Conservation (phyloP, 169 alveolate species). For the Eimeria acervulina region DNA sequence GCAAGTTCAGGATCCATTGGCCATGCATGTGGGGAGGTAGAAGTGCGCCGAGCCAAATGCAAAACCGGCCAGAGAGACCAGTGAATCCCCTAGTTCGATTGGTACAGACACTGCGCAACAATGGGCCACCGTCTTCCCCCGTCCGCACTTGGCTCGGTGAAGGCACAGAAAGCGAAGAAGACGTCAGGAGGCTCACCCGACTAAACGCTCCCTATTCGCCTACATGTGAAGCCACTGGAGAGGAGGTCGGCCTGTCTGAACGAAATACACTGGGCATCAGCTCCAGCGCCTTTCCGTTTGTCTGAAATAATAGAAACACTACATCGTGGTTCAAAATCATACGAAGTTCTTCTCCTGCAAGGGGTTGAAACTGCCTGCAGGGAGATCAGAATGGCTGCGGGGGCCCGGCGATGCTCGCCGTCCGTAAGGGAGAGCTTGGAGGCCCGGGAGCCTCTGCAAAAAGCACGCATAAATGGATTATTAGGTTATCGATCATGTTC, state of each 20-base stretch:
- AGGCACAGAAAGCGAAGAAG: background rate
- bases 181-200: background rate
- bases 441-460: background rate
- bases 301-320: background rate
- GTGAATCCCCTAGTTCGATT: background rate
- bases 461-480: background rate
- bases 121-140: background rate
- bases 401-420: conserved; percentile 56
- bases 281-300: background rate
- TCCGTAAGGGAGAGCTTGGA: background rate
- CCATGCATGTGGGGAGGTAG: conserved; percentile 34
- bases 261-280: background rate
- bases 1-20: conserved; percentile 72
- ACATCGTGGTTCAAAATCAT: background rate
- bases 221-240: background rate
- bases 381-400: background rate
- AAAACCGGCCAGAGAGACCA: background rate
- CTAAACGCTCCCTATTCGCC: background rate
- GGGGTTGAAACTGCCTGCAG: background rate
- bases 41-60: background rate
- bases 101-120: background rate
- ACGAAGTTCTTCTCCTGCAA: background rate
- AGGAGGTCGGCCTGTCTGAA: background rate
- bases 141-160: background rate
- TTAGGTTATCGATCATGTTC: background rate